Conservation (phyloP, 2,329 filamentous ascomycete genomes). For the Xylariaceae sp. region DNA sequence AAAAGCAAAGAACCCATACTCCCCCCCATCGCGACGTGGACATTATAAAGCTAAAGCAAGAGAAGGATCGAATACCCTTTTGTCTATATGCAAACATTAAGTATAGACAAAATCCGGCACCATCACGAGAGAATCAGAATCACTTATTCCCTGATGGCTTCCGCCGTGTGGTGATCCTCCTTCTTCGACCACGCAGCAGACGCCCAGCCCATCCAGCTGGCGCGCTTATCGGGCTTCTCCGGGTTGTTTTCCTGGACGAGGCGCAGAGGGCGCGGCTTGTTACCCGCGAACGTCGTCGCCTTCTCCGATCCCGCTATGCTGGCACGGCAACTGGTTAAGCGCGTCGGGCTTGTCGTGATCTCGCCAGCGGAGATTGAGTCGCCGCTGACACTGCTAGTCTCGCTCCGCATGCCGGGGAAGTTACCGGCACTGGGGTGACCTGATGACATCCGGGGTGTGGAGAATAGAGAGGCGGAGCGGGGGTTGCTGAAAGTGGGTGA, state of each 20-base stretch:
- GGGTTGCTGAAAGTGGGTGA: constrained; percentile 55
- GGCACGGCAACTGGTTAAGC: constrained; percentile 34
- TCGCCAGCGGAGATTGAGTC: constrained; percentile 58
- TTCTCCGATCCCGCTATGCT: constrained; percentile 40
- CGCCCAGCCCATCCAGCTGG: constrained; percentile 62
- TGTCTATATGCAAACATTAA: constrained; percentile 3
- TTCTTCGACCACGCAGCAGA: constrained; percentile 40
- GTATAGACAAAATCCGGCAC: not conserved
- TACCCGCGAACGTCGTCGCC: constrained; percentile 56
- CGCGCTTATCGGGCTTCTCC: constrained; percentile 54
- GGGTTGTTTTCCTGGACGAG: constrained; percentile 72
- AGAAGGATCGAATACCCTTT: not conserved
- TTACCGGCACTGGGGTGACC: constrained; percentile 51
- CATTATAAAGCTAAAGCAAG: not conserved
- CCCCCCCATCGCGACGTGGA: not conserved
- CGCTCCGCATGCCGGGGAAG: constrained; percentile 66
- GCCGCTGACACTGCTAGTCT: constrained; percentile 60
- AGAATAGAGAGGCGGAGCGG: constrained; percentile 60
- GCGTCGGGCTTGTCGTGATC: constrained; percentile 47
- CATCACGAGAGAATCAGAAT: not conserved
- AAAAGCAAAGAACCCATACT: not conserved
- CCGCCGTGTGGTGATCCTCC: constrained; percentile 36
- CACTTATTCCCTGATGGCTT: constrained; percentile 20
- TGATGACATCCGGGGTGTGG: constrained; percentile 32
- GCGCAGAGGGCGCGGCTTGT: constrained; percentile 77